Evolutionary conservation across 1,284 basidiomycete genomes (phyloP).

Genomic region (Leccinum fuscescens): DNA sequence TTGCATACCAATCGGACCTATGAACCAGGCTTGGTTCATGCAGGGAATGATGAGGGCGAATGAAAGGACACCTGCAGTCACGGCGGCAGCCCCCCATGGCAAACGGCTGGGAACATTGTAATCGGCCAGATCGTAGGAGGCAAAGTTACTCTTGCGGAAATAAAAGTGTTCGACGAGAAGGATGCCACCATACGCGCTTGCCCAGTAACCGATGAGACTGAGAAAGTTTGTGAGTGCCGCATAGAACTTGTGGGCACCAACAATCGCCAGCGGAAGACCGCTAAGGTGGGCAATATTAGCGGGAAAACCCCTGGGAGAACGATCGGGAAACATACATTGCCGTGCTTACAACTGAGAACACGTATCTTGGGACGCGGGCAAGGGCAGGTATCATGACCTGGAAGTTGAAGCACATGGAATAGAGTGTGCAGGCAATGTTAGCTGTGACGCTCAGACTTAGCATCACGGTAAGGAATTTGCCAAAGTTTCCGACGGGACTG

Average conservation of each 20-base stretch:
- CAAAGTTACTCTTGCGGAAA: slow-evolving; percentile 53
- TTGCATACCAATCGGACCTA: slow-evolving; percentile 65
- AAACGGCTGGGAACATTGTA: slow-evolving; percentile 58
- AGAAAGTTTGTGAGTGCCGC: slow-evolving; percentile 65
- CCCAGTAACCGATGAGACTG: slow-evolving; percentile 75
- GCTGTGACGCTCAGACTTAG: slow-evolving; percentile 78
- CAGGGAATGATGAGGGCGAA: slow-evolving; percentile 63
- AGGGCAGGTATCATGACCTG: slow-evolving; percentile 76
- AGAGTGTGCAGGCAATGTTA: slow-evolving; percentile 84
- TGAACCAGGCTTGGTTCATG: slow-evolving; percentile 74
- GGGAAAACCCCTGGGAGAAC: neutral
- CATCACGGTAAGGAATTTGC: slow-evolving; percentile 85
- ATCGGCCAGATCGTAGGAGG: slow-evolving; percentile 46
- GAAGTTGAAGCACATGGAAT: slow-evolving; percentile 80
- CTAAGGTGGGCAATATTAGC: slow-evolving; percentile 23
- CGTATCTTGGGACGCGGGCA: slow-evolving; percentile 74
- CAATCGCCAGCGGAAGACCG: slow-evolving; percentile 60
- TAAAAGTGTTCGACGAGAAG: slow-evolving; percentile 63
- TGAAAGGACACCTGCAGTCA: slow-evolving; percentile 48
- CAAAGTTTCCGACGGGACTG: slow-evolving; percentile 68
- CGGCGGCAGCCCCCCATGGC: slow-evolving; percentile 65
- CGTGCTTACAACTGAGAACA: slow-evolving; percentile 80
- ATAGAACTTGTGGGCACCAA: slow-evolving; percentile 68
- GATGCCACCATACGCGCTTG: slow-evolving; percentile 55
- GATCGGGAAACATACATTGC: slow-evolving; percentile 59